Conservation (phyloP, 2,329 filamentous ascomycete species). For the Davidsoniella virescens region DNA sequence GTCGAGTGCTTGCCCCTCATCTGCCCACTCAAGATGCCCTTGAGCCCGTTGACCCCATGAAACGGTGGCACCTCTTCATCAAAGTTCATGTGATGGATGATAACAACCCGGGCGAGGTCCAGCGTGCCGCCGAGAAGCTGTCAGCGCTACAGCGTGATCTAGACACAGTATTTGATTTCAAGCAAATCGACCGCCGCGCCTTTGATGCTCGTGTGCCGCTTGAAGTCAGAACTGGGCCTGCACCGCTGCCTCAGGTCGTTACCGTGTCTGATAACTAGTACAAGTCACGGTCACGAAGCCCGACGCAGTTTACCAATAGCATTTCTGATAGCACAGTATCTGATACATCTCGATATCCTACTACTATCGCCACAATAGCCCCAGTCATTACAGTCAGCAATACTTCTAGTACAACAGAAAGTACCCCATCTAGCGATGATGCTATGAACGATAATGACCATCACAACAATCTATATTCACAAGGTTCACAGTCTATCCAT, state of each 20-base stretch:
- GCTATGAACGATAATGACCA: no score
- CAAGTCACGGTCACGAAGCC: not conserved
- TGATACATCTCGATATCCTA: no score
- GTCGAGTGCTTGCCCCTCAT: constrained; percentile 15
- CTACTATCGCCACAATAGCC: no score
- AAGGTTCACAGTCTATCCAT: no score
- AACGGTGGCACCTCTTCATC: constrained; percentile 39
- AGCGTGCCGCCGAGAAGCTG: constrained; percentile 37
- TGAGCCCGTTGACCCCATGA: constrained; percentile 30
- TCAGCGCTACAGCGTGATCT: constrained; percentile 29
- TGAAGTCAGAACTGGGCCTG: constrained; percentile 24
- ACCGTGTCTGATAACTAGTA: constrained; percentile 12
- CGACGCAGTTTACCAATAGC: no score
- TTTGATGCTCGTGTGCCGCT: constrained; percentile 34
- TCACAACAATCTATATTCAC: no score
- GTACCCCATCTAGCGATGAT: no score
- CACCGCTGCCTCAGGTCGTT: constrained; percentile 17
- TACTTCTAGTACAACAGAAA: no score
- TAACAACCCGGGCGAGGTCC: constrained; percentile 39
- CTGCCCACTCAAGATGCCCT: constrained; percentile 33
- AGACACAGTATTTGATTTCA: constrained; percentile 36
- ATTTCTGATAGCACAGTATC: no score
- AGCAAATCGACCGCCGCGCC: constrained; percentile 33
- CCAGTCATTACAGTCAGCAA: no score
- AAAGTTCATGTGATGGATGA: constrained; percentile 38